Evolutionary conservation across 345 rosid species (phyloP), one percentile per base, ranked within the genome.

Genomic region (Lepidium sativum): DNA sequence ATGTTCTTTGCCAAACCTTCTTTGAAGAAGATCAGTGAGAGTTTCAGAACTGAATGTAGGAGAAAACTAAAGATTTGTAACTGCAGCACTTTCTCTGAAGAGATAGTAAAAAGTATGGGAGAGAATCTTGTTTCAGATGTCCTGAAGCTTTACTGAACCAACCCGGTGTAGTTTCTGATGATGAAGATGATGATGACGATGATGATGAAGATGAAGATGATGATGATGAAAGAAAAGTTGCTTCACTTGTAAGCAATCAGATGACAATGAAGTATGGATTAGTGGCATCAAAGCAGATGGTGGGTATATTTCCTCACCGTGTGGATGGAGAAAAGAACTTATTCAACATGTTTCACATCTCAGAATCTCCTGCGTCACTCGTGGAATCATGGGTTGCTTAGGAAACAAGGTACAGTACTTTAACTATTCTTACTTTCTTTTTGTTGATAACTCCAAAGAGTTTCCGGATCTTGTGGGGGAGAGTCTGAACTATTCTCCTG

Each of bases 261-360:
- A 67, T 67, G 77, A 58, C 9, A 60, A 79, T 77, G 81, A 89
- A 83, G 67, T 94, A 84, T 63, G 70, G 99, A 34, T 81, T 94
- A 20, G 80, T 94, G 17, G 85, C 90, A 13, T 85, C 88, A 53
- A 94, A 89, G 74, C 95, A 89, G 80, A 94, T 94, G 99, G 99
- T 94, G 16, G 99, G 99, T 34, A 89, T 94, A 67, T 92, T 92
- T 92, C 65, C 79, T 87, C 52, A 86, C 94, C 6, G 81, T 94
- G 16, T 94, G 99, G 99, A 83, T 83, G 82, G 82, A 80, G 81
- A 72, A 86, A 78, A 13, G 99, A 89, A 67, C 91, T 86, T 60
- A 85, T 84, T 55, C 96, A 82, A 51, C 75, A 89, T 31, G 84
- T 90, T 16, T 80, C 80, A 62, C 97, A 89, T 82, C 63, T 94